Base-by-base conservation (phyloP, 1,284 basidiomycete species). In the Cystobasidiaceae sp. region DNA sequence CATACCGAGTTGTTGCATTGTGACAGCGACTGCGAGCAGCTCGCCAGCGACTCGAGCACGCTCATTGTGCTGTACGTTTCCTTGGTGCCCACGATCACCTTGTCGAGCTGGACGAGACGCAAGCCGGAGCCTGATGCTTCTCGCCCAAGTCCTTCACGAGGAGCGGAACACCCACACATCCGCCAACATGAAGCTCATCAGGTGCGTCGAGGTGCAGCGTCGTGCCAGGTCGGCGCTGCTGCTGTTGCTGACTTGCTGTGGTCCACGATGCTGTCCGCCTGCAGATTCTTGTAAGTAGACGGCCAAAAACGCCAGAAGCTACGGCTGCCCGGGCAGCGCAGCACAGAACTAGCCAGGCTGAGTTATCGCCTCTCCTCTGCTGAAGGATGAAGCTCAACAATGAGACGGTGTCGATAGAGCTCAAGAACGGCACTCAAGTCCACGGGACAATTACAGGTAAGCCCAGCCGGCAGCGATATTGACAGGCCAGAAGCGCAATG, bases 331-430 rank as follows among this genome's bases (percentile, higher is more conserved):
- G 21, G 46, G 11, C 11, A n/a, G 37, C 23, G 19, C 15, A 21
- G n/a, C 8, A n/a, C 15, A 13, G n/a, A 11, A n/a, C n/a, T n/a
- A 30, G 32, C 23, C 50, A 39, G 49, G 54, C 23, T 23, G 4
- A 25, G n/a, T 25, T 19, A 45, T 28, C 27, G 33, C 45, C 19
- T 49, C 41, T 13, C 23, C 21, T 19, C 17, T 13, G 25, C 37
- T 48, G 25, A 41, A 64, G 68, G 83, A 97, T 97, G 94, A 98
- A 97, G 84, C 81, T 98, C 80, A 96, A 97, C 84, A 97, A 97
- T 78, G 94, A 98, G 84, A 94, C 93, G 73, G 93, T 97, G 72
- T 92, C 93, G 70, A 86, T 98, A 77, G 93, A 98, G 81, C 84
- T 98, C 74, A 98, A 98, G 81, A 97, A 98, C 73, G 94, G 94